These are phyloP conservation scores for Boletus vermiculosoides DNA, from an alignment of 768 basidiomycete species.

Conservation along the genomic window DNA sequence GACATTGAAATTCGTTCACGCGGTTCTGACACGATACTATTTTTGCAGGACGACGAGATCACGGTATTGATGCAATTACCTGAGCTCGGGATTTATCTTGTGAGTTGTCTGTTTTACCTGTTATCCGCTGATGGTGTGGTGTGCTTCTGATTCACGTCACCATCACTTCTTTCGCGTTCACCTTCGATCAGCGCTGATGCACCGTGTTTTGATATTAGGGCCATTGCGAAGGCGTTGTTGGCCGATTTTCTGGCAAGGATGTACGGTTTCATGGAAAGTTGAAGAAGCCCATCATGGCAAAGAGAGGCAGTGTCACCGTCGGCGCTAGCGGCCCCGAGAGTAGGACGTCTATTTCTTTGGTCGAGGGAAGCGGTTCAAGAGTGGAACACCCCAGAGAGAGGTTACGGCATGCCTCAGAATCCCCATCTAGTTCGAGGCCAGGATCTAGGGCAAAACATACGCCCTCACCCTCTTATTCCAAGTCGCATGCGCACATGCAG, in stretches of 20 bases:
- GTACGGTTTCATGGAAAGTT: slow-evolving; percentile 73
- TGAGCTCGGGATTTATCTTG: slow-evolving; percentile 60
- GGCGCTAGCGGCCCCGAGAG: slow-evolving; percentile 1
- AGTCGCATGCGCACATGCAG: slow-evolving; percentile 13
- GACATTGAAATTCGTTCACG: not conserved
- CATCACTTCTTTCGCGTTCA: not conserved
- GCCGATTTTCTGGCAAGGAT: slow-evolving; percentile 59
- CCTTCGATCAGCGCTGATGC: slow-evolving; percentile 1
- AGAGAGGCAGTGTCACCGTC: slow-evolving; percentile 41
- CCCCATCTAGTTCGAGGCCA: slow-evolving; percentile 18
- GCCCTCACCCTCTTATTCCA: slow-evolving; percentile 16
- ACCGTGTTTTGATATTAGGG: slow-evolving; percentile 46
- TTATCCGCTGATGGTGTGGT: not conserved
- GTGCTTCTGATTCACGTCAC: not conserved
- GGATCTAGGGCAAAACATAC: slow-evolving; percentile 18
- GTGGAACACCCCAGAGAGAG: slow-evolving; percentile 1
- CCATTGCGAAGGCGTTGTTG: slow-evolving; percentile 85
- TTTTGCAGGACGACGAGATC: slow-evolving; percentile 70
- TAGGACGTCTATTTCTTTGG: slow-evolving; percentile 21
- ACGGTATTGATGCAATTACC: slow-evolving; percentile 71
- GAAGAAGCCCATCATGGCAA: slow-evolving; percentile 78
- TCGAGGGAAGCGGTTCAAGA: slow-evolving; percentile 5
- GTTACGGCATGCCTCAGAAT: slow-evolving; percentile 13
- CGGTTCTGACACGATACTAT: slow-evolving; percentile 10
- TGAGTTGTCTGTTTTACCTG: slow-evolving; percentile 34